Percentiles rank a stretch among this genome's conserved stretches.
phyloP scores from a whole-genome alignment of 441 rosid genomes.

The Jatropha multifida region DNA sequence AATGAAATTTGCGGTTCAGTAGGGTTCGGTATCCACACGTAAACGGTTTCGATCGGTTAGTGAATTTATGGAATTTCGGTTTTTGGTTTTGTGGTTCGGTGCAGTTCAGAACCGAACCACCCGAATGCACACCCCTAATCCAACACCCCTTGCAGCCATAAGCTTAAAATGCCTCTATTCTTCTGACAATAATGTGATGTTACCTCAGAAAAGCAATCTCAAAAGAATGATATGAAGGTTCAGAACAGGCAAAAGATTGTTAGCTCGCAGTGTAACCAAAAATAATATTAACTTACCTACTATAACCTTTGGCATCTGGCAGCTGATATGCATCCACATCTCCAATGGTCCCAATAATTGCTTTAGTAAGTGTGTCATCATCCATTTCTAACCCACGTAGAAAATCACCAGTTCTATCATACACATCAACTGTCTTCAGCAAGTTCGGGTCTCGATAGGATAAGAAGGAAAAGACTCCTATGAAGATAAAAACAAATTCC shows the following conservation, averaged over 20 bases:
- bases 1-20: no score
- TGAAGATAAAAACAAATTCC: neutral
- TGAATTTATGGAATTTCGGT: no score
- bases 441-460: constrained; percentile 97
- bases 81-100: no score
- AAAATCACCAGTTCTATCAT: constrained; percentile 81
- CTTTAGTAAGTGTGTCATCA: constrained; percentile 74
- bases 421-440: constrained; percentile 78
- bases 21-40: no score
- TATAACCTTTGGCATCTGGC: constrained; percentile 98
- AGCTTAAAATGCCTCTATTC: neutral
- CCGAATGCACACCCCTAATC: no score
- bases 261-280: constrained; percentile 7
- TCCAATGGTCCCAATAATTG: constrained; percentile 93
- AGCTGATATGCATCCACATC: constrained; percentile 94
- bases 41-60: no score
- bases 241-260: neutral
- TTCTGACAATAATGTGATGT: neutral
- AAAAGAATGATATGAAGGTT: neutral
- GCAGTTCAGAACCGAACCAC: no score
- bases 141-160: neutral
- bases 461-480: constrained; percentile 87
- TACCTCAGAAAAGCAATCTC: neutral
- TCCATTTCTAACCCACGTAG: constrained; percentile 77
- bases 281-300: constrained; percentile 49